Base-by-base conservation (phyloP, 371 early-diverging fungal species). In the Mucor ambiguus region DNA sequence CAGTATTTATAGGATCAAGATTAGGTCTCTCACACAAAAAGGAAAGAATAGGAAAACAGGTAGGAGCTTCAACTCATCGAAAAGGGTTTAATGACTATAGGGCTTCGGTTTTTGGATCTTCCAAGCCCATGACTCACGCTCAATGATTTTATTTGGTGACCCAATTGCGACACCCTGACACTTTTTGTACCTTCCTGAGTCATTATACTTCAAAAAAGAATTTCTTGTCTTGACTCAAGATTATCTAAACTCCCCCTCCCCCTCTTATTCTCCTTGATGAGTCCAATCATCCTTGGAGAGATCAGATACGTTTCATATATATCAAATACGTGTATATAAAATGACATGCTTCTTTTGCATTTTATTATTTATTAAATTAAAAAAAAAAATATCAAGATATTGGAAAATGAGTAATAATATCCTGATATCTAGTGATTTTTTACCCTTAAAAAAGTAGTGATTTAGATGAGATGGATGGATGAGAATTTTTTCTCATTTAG, bases 1-100 rank as follows among this genome's bases (percentile, higher is more conserved):
- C 41, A 52, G 52, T 52, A 52, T 52, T 52, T 52, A 52, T 52
- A 52, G 24, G 24, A 52, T 52, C 22, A 52, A 52, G 28, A 28
- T 24, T 24, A 52, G 52, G 52, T 3, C 52, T 52, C 46, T 22
- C 14, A 16, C 52, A 52, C 52, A 52, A 52, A 52, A 56, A 32
- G 56, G 56, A 56, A 56, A 56, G 32, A 56, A 16, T 56, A 56
- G 56, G 56, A 56, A 56, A 28, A 33, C 56, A 33, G 56, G 52
- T 28, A 52, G 52, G 52, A 24, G 52, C 24, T 52, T 24, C 11
- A 52, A 52, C 14, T n/a, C 28, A 16, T 5, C 4, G 16, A 52
- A 10, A 41, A 41, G 41, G 46, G 46, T n/a, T 46, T 46, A 11
- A 7, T 22, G 11, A 3, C 11, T 46, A 46, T 46, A 46, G 22